These are phyloP conservation scores for Syzygium syzygioides DNA, from an alignment of 441 rosid species.

Conservation along the genomic window DNA sequence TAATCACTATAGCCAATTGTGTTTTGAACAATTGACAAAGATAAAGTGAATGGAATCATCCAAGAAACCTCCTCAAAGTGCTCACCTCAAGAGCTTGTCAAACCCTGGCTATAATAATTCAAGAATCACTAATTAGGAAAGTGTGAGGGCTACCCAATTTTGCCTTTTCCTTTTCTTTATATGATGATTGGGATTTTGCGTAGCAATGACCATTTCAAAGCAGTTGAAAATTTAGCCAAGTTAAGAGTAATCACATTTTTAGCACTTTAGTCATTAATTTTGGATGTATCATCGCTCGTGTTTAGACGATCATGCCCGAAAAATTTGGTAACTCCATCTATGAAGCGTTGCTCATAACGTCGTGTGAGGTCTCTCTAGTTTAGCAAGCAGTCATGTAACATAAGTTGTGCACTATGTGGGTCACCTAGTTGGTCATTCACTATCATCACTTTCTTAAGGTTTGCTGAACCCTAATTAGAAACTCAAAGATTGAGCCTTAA, in stretches of 20 bases:
- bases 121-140: neutral
- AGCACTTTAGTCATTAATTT: neutral
- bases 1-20: neutral
- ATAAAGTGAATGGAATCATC: neutral
- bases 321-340: neutral
- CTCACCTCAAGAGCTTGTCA: neutral
- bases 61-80: neutral
- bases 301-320: neutral
- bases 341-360: neutral
- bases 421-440: neutral
- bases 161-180: neutral
- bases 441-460: neutral
- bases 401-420: neutral
- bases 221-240: neutral
- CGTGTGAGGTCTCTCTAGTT: neutral
- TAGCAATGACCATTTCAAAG: neutral
- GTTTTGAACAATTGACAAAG: neutral
- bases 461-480: neutral
- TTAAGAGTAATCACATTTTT: neutral
- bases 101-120: neutral
- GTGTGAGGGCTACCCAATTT: neutral
- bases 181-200: neutral
- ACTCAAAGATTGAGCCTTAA: neutral
- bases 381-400: neutral
- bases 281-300: neutral